phyloP scores from a whole-genome alignment of 257 asterid genomes.

The Gardenia jasminoides region DNA sequence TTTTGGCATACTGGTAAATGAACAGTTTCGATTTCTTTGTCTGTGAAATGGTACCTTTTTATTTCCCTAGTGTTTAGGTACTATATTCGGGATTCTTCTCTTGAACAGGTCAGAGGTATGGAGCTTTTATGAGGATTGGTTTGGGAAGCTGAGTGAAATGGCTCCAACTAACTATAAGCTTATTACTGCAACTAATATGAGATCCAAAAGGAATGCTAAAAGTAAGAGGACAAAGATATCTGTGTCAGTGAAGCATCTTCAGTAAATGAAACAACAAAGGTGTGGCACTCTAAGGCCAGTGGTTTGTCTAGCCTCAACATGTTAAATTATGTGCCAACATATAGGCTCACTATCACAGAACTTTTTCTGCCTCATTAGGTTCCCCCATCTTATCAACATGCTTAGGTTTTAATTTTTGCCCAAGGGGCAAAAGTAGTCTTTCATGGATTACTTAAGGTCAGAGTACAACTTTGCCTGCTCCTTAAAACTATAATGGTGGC shows the following conservation, averaged over 20 bases:
- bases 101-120: conserved; percentile 68
- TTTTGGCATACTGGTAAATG: conserved; percentile 75
- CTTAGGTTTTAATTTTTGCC: neutral
- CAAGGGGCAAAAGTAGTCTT: neutral
- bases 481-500: too few species aligned
- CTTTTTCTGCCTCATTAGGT: too few species aligned
- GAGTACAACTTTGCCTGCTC: neutral
- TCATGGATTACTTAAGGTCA: neutral
- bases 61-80: neutral
- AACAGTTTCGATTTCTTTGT: neutral
- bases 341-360: too few species aligned
- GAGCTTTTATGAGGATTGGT: conserved; percentile 73
- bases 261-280: neutral
- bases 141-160: conserved; percentile 71
- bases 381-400: too few species aligned
- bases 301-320: neutral
- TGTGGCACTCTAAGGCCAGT: neutral
- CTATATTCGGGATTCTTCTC: conserved; percentile 13
- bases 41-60: neutral
- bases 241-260: neutral
- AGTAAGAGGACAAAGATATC: conserved; percentile 39
- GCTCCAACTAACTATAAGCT: conserved; percentile 49
- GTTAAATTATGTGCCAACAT: too few species aligned
- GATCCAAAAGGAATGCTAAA: conserved; percentile 20
- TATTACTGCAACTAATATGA: conserved; percentile 86